These are phyloP conservation scores for Dioszegia hungarica DNA, from an alignment of 768 basidiomycete species.

Conservation along the genomic window DNA sequence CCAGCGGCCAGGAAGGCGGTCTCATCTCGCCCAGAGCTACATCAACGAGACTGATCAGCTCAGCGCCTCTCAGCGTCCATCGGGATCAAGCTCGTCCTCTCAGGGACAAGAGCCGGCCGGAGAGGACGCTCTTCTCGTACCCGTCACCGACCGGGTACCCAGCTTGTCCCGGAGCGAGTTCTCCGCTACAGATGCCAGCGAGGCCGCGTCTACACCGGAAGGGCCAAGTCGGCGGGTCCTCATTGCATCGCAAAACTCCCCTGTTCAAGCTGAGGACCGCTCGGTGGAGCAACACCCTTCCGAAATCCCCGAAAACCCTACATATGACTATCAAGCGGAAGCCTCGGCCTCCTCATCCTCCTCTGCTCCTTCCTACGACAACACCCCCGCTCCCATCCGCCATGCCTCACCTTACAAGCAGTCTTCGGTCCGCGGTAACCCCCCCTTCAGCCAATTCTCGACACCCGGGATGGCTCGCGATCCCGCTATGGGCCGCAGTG, in stretches of 20 bases:
- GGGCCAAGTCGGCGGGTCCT: conserved; percentile 20
- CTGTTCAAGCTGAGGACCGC: background rate
- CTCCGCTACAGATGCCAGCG: conserved; percentile 25
- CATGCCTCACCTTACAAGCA: conserved; percentile 20
- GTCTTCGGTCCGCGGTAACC: background rate
- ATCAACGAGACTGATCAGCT: background rate
- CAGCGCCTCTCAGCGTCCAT: background rate
- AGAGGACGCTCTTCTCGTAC: conserved; percentile 12
- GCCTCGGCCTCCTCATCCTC: background rate
- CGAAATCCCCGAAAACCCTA: conserved; percentile 7
- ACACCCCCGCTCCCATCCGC: conserved; percentile 6
- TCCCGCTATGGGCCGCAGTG: background rate
- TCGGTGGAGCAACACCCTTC: background rate
- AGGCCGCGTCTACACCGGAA: conserved; percentile 35
- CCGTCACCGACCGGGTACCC: conserved; percentile 27
- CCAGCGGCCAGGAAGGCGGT: conserved; percentile 18
- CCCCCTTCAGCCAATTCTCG: conserved; percentile 4
- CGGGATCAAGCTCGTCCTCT: background rate
- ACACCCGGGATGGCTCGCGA: conserved; percentile 22
- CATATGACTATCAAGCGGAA: conserved; percentile 18
- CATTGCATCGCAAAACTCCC: conserved; percentile 1
- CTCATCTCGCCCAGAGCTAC: conserved; percentile 9
- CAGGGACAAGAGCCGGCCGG: background rate
- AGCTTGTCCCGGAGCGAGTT: conserved; percentile 36
- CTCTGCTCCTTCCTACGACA: conserved; percentile 5